Base-by-base conservation (phyloP, 2,329 filamentous ascomycete species). In the Nigrograna mackinnonii region DNA sequence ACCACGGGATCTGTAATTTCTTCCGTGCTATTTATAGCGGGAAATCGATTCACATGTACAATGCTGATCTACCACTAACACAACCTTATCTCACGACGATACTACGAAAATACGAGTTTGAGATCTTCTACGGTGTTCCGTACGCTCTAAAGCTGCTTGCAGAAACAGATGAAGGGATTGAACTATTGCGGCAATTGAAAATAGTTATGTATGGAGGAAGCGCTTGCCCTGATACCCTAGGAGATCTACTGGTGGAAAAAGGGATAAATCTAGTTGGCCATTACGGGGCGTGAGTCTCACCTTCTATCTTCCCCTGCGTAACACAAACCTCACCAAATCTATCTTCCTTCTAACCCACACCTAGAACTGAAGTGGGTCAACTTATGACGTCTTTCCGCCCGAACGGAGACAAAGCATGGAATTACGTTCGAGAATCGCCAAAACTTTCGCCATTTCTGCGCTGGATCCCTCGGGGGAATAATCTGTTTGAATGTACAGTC, bases 61-160 rank as follows among this genome's bases (percentile, higher is more conserved):
- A 61, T n/a, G 52, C 53, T 17, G 53, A 55, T 22, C 36, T 59
- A 2, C 57, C 56, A 4, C 46, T 59, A 11, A 59, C 57, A 12
- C 48, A 50, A 37, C 37, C 37, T 13, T 43, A 54, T 30, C 37
- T 58, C 3, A 50, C 47, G 12, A 47, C 36, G 1, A 55, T 57
- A 4, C 28, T 60, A 11, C 39, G 44, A 4, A 38, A 51, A 17
- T 49, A 57, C 36, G 35, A 71, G 4, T 72, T 76, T 3, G 73
- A 85, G 46, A 78, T 79, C n/a, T 79, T 86, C 34, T 78, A 84
- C 42, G 76, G 73, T 2, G 84, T 87, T 0, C 84, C 84, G 0
- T 87, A 86, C 50, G 78, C 80, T 0, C 63, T 87, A 12, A 86
- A 86, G 54, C 65, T 87, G 0, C 70, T 87, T 3, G 75, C 78